Percentiles rank a stretch among this genome's conserved stretches.
Conservation (phyloP, 768 basidiomycete genomes). For the Podaxis sp. region DNA sequence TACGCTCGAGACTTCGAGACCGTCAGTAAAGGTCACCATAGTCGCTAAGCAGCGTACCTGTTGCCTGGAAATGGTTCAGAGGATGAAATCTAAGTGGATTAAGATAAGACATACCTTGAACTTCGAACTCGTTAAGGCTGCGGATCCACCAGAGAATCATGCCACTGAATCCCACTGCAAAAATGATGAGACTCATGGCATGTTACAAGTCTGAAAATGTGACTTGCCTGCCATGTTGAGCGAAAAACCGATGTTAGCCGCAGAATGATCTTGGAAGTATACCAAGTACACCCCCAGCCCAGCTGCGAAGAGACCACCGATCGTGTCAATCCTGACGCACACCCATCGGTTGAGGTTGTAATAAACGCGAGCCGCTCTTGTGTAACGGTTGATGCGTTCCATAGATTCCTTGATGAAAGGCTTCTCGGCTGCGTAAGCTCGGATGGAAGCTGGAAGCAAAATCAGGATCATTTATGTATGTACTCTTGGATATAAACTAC, state of each 20-base stretch:
- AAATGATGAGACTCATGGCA: neutral
- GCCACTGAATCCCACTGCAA: conserved; percentile 45
- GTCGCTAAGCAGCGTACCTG: conserved; percentile 2
- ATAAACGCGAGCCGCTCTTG: conserved; percentile 37
- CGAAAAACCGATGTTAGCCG: conserved; percentile 44
- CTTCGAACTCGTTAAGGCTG: conserved; percentile 37
- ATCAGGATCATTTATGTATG: neutral
- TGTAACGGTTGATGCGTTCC: conserved; percentile 48
- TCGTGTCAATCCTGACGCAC: conserved; percentile 47
- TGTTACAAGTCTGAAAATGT: too few species aligned
- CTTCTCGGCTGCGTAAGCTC: conserved; percentile 57
- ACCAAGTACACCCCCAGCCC: conserved; percentile 49
- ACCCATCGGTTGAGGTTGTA: conserved; percentile 46
- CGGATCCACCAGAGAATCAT: conserved; percentile 50
- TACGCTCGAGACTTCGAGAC: conserved; percentile 51
- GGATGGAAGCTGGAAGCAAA: conserved; percentile 39
- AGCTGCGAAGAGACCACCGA: conserved; percentile 51
- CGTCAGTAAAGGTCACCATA: neutral
- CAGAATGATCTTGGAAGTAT: conserved; percentile 35
- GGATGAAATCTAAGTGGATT: neutral
- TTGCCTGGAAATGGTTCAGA: conserved; percentile 9
- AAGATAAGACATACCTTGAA: conserved; percentile 23
- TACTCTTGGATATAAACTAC: conserved; percentile 3
- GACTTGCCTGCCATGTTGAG: conserved; percentile 45
- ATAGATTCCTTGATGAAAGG: conserved; percentile 38